phyloP scores from a whole-genome alignment of 225 moss, liverwort and hornwort genomes.

The Bryoerythrophyllum caledonicum region DNA sequence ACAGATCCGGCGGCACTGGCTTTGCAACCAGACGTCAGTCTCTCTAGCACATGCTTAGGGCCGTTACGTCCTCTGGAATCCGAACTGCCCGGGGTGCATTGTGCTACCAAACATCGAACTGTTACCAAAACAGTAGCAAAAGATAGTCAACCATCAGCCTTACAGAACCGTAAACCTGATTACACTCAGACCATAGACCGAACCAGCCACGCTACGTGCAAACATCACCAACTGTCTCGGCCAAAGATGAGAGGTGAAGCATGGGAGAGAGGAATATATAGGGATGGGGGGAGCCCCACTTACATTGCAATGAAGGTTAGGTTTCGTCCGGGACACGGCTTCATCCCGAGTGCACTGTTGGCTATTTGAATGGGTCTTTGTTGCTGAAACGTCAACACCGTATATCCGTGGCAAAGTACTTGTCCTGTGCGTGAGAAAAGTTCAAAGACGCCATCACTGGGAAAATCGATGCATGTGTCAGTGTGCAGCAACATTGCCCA shows the following conservation, averaged over 20 bases:
- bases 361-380: not conserved
- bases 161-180: not conserved
- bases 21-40: conserved; percentile 20
- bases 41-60: conserved; percentile 53
- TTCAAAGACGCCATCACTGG: not conserved
- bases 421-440: not conserved
- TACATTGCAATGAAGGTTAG: not conserved
- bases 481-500: not conserved
- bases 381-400: not conserved
- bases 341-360: not conserved
- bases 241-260: not conserved
- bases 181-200: not conserved
- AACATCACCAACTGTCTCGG: not conserved
- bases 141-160: conserved; percentile 9
- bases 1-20: conserved; percentile 22
- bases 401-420: not conserved
- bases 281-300: not conserved
- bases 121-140: not conserved
- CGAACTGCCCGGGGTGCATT: conserved; percentile 54
- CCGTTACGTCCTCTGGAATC: conserved; percentile 31
- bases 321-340: not conserved
- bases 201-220: not conserved
- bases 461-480: not conserved
- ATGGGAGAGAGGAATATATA: not conserved
- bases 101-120: conserved; percentile 10